Evolutionary conservation across 208 protist species (phyloP).

Genomic region (Leishmania lainsoni): DNA sequence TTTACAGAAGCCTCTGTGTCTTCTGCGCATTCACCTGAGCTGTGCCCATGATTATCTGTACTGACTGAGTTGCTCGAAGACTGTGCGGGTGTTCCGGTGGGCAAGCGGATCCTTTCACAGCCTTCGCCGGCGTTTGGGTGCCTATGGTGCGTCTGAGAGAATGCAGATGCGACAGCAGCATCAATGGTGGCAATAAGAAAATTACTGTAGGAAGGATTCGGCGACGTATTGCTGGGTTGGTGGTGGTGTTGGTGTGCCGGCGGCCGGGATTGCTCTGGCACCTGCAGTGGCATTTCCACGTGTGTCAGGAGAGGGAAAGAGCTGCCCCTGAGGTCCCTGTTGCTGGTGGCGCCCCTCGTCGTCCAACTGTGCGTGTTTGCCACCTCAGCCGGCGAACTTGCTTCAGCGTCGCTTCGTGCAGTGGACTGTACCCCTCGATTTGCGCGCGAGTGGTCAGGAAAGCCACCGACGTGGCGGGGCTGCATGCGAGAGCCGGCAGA

Average conservation of each 20-base stretch:
- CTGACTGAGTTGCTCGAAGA: constrained; percentile 43
- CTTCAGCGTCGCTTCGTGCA: background rate
- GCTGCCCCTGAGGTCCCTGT: background rate
- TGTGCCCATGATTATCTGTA: background rate
- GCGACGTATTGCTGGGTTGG: background rate
- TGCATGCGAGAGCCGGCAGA: constrained; percentile 19
- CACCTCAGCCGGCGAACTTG: too few relatives aligned
- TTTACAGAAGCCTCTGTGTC: background rate
- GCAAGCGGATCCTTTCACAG: constrained; percentile 48
- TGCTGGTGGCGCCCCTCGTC: background rate
- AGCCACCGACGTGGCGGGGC: too few relatives aligned
- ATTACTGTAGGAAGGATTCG: background rate
- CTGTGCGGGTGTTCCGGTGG: constrained; percentile 52
- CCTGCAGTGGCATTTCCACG: background rate
- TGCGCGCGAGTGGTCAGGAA: background rate
- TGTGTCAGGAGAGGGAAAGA: background rate
- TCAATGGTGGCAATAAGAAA: background rate
- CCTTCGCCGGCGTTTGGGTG: constrained; percentile 58
- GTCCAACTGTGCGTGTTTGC: background rate
- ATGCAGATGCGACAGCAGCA: background rate
- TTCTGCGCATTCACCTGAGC: background rate
- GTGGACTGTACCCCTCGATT: background rate
- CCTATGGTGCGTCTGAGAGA: background rate
- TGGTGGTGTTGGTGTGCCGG: background rate
- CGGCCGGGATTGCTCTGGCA: background rate